Base-by-base conservation (phyloP, 495 filamentous ascomycete species). In the Penicillium bialowiezense region DNA sequence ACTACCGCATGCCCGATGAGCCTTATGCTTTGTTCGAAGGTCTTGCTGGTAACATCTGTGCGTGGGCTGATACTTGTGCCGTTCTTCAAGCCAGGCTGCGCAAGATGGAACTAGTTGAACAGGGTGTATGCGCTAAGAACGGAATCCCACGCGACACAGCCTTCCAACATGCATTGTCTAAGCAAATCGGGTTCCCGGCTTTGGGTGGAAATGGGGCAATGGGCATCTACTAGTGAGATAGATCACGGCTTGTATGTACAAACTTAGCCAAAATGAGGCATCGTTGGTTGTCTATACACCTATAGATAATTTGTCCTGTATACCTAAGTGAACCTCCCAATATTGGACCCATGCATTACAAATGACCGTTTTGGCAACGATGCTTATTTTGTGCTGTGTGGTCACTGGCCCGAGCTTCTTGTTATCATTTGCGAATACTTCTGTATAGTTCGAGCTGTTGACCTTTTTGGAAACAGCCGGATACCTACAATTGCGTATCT, bases 1-100 rank as follows among this genome's bases (percentile, higher is more conserved):
- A 67, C 17, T 78, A 73, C 35, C 71, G 74, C 7, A 56, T 65
- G 53, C 75, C 74, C 6, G 75, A 78, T 52, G 61, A 62, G 21
- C 71, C 74, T 8, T 76, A 65, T 46, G 60, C 59, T 17, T 52
- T 76, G 13, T 71, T 66, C 14, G 73, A 79, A 41, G 75, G 75
- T 10, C 55, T 79, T 8, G 56, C 74, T 1, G 75, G 75, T 2
- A 70, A 65, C 17, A 39, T 77, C 2, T 74, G 70, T 53, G 75
- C 74, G 2, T 76, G 73, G 74, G 66, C 72, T 10, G 70, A 76
- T 29, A 58, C 71, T 5, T 77, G 70, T 28, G 62, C 64, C 3
- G 59, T 66, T 2, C 48, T 76, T 12, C 60, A 68, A 34, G 62
- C 58, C 18, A 62, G 58, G 36, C 40, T 77, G 46, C 56, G 65